Base-by-base conservation (phyloP, 2,329 filamentous ascomycete genomes). In the Shiraia bambusicola region DNA sequence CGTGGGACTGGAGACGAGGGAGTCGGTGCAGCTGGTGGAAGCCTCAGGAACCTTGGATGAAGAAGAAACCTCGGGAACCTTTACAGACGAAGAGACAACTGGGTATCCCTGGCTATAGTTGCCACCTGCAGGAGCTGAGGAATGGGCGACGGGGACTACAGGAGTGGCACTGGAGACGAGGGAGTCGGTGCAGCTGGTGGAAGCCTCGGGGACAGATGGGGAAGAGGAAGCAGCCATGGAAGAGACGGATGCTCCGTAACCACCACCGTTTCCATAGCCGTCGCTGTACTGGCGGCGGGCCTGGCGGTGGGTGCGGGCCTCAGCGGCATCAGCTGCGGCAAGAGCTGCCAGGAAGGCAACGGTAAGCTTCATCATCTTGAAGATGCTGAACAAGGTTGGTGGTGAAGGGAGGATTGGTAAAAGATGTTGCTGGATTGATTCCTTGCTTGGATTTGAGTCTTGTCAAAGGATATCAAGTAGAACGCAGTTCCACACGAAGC, bases 321-420 rank as follows among this genome's bases (percentile, higher is more conserved):
- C 45, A 37, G 58, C 53, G 28, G 56, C 62, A 52, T 65, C 59
- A 30, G 56, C 57, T 24, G 59, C 56, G 12, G 61, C 61, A 30
- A 64, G 57, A 35, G 61, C 49, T 17, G 59, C 59, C 38, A 64
- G 50, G 55, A 64, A 64, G 38, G 61, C 54, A 48, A 64, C 50
- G 4, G 61, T 64, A 41, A 63, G 58, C 58, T 64, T 64, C 61
- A 63, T 63, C 36, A 49, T 46, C 39, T 38, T 42, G 50, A 42
- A 38, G 35, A 39, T 50, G 60, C 53, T n/a, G n/a, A n/a, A n/a
- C n/a, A n/a, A n/a, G n/a, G 42, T 59, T 54, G 59, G 38, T 63
- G 47, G 61, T 60, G 34, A 51, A 46, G n/a, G n/a, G 33, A 11
- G 25, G 28, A 36, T 30, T 12, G 33, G 37, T 40, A 32, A 26